Evolutionary conservation across 306 rosid genomes (phyloP).

Genomic region (Pachyrhizus erosus): DNA sequence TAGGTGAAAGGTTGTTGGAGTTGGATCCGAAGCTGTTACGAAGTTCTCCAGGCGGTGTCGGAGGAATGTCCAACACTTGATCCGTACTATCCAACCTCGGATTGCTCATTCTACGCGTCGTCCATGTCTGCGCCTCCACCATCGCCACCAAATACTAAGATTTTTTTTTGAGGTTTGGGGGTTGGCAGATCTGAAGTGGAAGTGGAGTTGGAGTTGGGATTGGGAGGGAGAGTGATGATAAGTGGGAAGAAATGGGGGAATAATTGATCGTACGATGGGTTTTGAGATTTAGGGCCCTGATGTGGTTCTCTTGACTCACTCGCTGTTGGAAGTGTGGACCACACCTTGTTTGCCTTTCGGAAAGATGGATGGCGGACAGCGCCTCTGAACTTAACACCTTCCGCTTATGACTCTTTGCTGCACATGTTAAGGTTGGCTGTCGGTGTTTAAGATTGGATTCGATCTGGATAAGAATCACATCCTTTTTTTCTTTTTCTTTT

Average conservation of each 20-base stretch:
- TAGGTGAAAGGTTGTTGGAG: constrained; percentile 43
- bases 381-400: not conserved
- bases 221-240: no score
- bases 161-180: no score
- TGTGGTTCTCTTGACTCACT: no score
- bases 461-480: no score
- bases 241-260: no score
- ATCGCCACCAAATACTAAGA: constrained; percentile 11
- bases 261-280: no score
- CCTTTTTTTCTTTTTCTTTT: no score
- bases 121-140: constrained; percentile 97
- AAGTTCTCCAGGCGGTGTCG: constrained; percentile 67
- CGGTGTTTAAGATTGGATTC: not conserved
- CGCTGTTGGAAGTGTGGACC: constrained; percentile 32
- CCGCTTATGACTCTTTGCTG: not conserved
- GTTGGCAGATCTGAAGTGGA: no score
- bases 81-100: constrained; percentile 59
- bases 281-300: no score
- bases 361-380: not conserved
- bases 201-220: no score
- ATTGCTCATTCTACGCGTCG: constrained; percentile 90
- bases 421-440: constrained; percentile 8
- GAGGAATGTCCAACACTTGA: constrained; percentile 73
- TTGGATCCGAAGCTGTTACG: constrained; percentile 52
- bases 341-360: not conserved